Evolutionary conservation across 805 yeast genomes (phyloP).

Genomic region (Ogataea angusta): DNA sequence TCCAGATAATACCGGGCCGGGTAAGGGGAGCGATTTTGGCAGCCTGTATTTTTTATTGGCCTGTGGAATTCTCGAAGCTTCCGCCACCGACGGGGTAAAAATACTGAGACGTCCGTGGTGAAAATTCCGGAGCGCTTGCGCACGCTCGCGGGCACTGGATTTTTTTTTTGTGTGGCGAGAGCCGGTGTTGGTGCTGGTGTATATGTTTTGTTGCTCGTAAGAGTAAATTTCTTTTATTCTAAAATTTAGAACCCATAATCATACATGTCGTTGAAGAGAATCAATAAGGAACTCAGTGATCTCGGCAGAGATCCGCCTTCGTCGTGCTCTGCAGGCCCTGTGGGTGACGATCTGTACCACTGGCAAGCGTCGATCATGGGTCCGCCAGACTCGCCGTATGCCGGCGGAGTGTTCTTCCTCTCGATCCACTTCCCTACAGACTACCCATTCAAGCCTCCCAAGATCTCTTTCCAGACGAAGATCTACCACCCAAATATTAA

Average conservation of each 20-base stretch:
- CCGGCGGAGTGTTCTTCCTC: constrained; percentile 87
- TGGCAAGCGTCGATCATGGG: constrained; percentile 99
- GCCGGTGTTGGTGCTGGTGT: neutral
- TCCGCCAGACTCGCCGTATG: constrained; percentile 87
- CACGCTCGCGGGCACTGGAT: constrained; percentile 1
- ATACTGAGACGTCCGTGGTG: neutral
- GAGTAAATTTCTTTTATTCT: constrained; percentile 11
- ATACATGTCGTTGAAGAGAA: constrained; percentile 87
- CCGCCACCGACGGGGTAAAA: constrained; percentile 3
- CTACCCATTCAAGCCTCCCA: constrained; percentile 98
- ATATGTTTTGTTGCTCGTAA: constrained; percentile 11
- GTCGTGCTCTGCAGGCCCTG: constrained; percentile 98
- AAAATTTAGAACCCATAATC: constrained; percentile 10
- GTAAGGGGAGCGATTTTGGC: neutral
- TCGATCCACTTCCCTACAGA: constrained; percentile 98
- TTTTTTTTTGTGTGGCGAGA: neutral
- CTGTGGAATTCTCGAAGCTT: constrained; percentile 10
- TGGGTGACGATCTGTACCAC: constrained; percentile 95
- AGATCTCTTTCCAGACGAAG: constrained; percentile 87
- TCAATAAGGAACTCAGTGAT: constrained; percentile 92
- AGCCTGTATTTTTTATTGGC: constrained; percentile 4
- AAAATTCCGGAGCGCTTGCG: neutral
- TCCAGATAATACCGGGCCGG: constrained; percentile 1
- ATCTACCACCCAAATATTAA: constrained; percentile 97
- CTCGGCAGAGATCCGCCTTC: constrained; percentile 99